Base-by-base conservation (phyloP, 768 basidiomycete genomes). In the Boletus speciosus region DNA sequence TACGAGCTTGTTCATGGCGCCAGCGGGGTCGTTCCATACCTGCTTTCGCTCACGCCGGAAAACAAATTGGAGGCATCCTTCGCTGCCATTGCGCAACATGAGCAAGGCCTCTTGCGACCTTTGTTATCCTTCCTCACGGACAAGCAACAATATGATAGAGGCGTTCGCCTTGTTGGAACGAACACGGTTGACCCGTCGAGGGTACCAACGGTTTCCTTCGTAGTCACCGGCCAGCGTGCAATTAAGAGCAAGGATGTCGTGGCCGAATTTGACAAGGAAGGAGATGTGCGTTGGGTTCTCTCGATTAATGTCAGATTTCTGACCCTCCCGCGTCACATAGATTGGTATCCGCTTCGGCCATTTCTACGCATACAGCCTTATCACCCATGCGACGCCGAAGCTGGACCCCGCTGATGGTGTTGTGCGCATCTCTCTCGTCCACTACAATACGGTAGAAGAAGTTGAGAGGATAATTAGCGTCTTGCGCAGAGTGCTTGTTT, bases 261-360 rank as follows among this genome's bases (percentile, higher is more conserved):
- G 6, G 73, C 71, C 23, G 73, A 73, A 15, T 88, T 90, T 59
- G 88, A 91, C 65, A 65, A 75, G 61, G 82, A 78, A 47, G 82
- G 82, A 23, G 75, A 76, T 35, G 89, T 90, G 51, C 62, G 85
- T 77, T 5, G n/a, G 6, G 2, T 21, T 34, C 8, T 49, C 34
- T 50, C 11, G 10, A 47, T 31, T 16, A 44, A 23, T 38, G 36
- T 9, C 39, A 29, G 32, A n/a, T 21, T 41, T 52, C 35, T 50
- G 36, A 51, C 56, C 27, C 36, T 2, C 21, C 35, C 6, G 23
- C 36, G 31, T 6, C 10, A 8, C 12, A 23, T 59, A 91, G 89
- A 78, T 89, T 44, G 89, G 89, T 0, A 86, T 91, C 54, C 84
- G 86, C 21, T 88, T 79, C 53, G 89, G 89, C 1, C 84, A 91